phyloP scores from a whole-genome alignment of 2,329 filamentous ascomycete genomes.

The Fusarium buxicola region DNA sequence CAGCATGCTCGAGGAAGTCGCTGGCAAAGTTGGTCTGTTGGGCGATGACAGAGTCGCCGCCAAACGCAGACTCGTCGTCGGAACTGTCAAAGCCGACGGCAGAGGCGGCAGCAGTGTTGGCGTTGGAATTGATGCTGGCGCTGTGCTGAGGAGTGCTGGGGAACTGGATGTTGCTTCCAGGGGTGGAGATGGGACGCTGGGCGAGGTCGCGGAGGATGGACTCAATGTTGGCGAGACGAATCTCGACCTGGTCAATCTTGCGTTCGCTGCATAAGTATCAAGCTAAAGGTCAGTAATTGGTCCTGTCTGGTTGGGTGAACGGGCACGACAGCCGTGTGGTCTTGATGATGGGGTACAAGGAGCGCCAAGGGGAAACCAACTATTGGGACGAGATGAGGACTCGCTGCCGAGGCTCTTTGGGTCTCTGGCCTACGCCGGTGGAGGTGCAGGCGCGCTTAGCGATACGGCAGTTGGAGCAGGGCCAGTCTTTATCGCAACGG shows the following conservation, averaged over 20 bases:
- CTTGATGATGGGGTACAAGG: neutral
- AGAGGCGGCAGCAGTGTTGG: conserved; percentile 45
- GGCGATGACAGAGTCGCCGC: conserved; percentile 62
- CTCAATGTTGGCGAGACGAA: conserved; percentile 59
- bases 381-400: conserved; percentile 72
- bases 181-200: conserved; percentile 41
- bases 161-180: conserved; percentile 39
- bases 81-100: conserved; percentile 53
- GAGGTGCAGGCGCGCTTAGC: conserved; percentile 66
- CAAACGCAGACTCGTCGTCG: conserved; percentile 56
- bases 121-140: conserved; percentile 29
- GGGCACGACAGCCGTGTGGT: conserved; percentile 7
- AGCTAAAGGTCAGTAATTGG: conserved; percentile 15
- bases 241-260: conserved; percentile 64
- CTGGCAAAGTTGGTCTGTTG: conserved; percentile 66
- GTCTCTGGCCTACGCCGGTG: conserved; percentile 64
- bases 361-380: conserved; percentile 54
- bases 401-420: conserved; percentile 65
- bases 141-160: conserved; percentile 42
- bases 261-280: conserved; percentile 56
- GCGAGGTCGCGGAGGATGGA: conserved; percentile 55
- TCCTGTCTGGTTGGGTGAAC: neutral
- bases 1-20: conserved; percentile 66
- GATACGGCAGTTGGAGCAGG: conserved; percentile 68
- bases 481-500: conserved; percentile 68